phyloP scores from a whole-genome alignment of 768 basidiomycete genomes.

The Lentinula sp. region DNA sequence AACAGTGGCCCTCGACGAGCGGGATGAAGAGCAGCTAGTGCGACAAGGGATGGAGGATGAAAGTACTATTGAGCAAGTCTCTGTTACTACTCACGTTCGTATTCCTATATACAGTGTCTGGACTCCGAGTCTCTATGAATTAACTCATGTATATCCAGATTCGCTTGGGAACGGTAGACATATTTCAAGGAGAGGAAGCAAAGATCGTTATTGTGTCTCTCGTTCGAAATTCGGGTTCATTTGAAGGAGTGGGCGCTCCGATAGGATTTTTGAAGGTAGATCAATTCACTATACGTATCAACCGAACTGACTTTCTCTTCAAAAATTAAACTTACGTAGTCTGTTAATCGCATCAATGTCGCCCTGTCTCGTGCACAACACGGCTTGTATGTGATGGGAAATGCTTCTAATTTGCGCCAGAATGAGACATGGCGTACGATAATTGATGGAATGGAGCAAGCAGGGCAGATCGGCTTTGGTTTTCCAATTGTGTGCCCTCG shows the following conservation, averaged over 20 bases:
- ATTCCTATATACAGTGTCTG: background rate
- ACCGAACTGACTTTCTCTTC: background rate
- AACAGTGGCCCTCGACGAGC: slow-evolving; percentile 62
- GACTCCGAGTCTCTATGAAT: too few species aligned
- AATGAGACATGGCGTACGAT: slow-evolving; percentile 52
- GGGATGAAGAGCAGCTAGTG: slow-evolving; percentile 56
- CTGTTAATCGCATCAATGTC: slow-evolving; percentile 32
- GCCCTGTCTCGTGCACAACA: slow-evolving; percentile 71
- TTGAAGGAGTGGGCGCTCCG: slow-evolving; percentile 26
- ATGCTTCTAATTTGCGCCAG: slow-evolving; percentile 48
- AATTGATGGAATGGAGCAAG: slow-evolving; percentile 47
- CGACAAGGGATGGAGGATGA: slow-evolving; percentile 40
- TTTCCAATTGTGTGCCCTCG: slow-evolving; percentile 54
- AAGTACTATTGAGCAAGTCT: slow-evolving; percentile 35
- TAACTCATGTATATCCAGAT: slow-evolving; percentile 32
- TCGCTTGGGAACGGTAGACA: slow-evolving; percentile 68
- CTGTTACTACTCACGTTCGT: slow-evolving; percentile 48
- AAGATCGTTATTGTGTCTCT: slow-evolving; percentile 69
- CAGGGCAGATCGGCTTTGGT: slow-evolving; percentile 39
- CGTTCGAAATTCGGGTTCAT: slow-evolving; percentile 61
- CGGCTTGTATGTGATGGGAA: slow-evolving; percentile 70
- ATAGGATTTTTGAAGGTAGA: slow-evolving; percentile 70
- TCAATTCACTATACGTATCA: background rate
- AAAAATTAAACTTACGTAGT: background rate
- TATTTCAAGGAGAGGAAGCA: slow-evolving; percentile 73